A percentile compares a stretch with the other conserved stretches of the same genome.
phyloP scores from a whole-genome alignment of 805 yeast species.

The Sporopachydermia lactativora region DNA sequence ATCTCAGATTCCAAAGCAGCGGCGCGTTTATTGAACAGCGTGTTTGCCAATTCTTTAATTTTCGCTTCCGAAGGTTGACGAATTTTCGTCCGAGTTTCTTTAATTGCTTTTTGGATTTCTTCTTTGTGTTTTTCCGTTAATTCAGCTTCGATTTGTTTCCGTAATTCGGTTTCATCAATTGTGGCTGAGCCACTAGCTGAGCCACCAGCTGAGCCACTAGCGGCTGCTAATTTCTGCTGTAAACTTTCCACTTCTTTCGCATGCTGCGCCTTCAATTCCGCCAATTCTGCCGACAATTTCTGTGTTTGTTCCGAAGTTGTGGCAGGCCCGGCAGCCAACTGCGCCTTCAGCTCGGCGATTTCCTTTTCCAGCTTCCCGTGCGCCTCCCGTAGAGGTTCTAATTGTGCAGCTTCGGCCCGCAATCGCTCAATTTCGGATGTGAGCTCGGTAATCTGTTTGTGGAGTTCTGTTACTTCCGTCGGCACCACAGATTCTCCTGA shows the following conservation, averaged over 20 bases:
- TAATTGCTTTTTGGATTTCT: constrained; percentile 12
- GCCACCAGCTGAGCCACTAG: not conserved
- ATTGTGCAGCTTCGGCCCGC: constrained; percentile 20
- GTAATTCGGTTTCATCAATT: not conserved
- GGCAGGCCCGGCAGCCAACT: constrained; percentile 3
- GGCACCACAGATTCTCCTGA: too few species aligned
- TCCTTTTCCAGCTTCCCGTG: constrained; percentile 7
- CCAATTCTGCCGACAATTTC: constrained; percentile 1
- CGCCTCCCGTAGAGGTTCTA: constrained; percentile 15
- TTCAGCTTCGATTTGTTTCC: not conserved
- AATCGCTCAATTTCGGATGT: constrained; percentile 22
- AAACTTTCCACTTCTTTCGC: constrained; percentile 7
- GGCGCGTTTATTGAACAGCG: not conserved
- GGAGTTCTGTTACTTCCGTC: constrained; percentile 15
- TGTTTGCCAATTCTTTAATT: constrained; percentile 13
- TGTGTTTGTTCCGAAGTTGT: not conserved
- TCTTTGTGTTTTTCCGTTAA: constrained; percentile 8
- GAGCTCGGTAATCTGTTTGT: constrained; percentile 22
- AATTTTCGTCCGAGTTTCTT: constrained; percentile 18
- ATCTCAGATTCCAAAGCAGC: not conserved
- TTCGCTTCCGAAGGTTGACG: constrained; percentile 25
- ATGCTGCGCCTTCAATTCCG: constrained; percentile 11
- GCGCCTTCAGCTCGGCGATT: constrained; percentile 7
- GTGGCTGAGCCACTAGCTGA: not conserved
- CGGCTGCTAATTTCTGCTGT: not conserved